Percentiles rank a stretch among this genome's conserved stretches.
phyloP scores from a whole-genome alignment of 768 basidiomycete species.

The Tricholoma sp. region DNA sequence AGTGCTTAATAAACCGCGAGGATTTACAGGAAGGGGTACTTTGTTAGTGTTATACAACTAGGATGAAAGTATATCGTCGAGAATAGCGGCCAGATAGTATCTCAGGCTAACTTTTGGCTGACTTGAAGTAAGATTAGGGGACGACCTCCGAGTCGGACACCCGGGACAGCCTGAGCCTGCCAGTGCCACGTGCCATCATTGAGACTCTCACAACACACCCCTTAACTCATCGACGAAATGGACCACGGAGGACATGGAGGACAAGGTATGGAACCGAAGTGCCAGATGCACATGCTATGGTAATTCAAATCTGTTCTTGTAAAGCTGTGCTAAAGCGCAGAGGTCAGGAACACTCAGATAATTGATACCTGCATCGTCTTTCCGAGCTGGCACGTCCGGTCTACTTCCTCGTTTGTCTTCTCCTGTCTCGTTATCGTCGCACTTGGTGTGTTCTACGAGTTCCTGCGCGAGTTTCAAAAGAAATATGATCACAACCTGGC shows the following conservation, averaged over 20 bases:
- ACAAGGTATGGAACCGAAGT: conserved; percentile 48
- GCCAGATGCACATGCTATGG: conserved; percentile 84
- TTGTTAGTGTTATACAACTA: no score
- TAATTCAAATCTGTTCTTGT: conserved; percentile 14
- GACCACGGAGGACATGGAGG: conserved; percentile 39
- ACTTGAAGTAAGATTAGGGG: no score
- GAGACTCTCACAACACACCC: no score
- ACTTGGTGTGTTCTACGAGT: conserved; percentile 77
- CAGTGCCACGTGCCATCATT: no score
- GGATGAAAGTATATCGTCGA: no score
- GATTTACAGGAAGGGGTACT: no score
- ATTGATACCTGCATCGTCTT: conserved; percentile 82
- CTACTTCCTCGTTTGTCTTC: conserved; percentile 49
- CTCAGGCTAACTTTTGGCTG: no score
- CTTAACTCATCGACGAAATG: conserved; percentile 17
- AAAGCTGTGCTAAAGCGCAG: neutral
- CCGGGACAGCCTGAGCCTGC: no score
- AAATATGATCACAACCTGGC: conserved; percentile 58
- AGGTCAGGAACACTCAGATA: conserved; percentile 67
- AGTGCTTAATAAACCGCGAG: no score
- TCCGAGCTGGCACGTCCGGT: conserved; percentile 67
- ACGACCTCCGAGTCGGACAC: no score
- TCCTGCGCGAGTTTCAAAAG: conserved; percentile 61
- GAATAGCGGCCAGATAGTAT: no score
- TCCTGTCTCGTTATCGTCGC: conserved; percentile 62